Evolutionary conservation across 1,284 basidiomycete species (phyloP).

Genomic region (Boletus sp.): DNA sequence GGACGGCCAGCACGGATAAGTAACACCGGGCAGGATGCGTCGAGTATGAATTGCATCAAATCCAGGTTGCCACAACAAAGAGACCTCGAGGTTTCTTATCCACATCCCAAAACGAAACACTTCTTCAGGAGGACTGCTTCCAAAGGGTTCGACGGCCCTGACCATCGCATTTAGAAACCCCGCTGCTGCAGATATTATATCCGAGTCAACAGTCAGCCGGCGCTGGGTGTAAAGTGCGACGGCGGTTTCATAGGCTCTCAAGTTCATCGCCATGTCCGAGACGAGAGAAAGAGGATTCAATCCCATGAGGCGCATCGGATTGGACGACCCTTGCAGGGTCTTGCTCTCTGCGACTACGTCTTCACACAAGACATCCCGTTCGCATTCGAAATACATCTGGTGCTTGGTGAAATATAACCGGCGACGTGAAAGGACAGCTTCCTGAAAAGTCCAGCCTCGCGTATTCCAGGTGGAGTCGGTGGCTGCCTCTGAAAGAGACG

Average conservation of each 20-base stretch:
- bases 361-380: conserved; percentile 25
- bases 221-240: conserved; percentile 22
- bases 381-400: conserved; percentile 29
- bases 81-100: conserved; percentile 2
- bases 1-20: conserved; percentile 18
- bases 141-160: conserved; percentile 6
- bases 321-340: not conserved
- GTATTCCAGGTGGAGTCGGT: conserved; percentile 22
- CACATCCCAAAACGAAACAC: conserved; percentile 25
- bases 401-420: conserved; percentile 27
- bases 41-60: conserved; percentile 12
- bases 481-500: conserved; percentile 13
- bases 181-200: conserved; percentile 21
- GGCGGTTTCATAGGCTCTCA: conserved; percentile 9
- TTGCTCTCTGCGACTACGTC: conserved; percentile 25
- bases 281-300: not conserved
- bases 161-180: conserved; percentile 26
- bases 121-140: not conserved
- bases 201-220: conserved; percentile 20
- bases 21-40: not conserved
- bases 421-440: conserved; percentile 26
- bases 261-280: not conserved
- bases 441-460: conserved; percentile 34
- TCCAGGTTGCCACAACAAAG: conserved; percentile 13
- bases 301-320: conserved; percentile 10